A percentile compares a stretch with the other conserved stretches of the same genome.
Conservation (phyloP, 2,329 filamentous ascomycete genomes). For the Fusarium denticulatum region DNA sequence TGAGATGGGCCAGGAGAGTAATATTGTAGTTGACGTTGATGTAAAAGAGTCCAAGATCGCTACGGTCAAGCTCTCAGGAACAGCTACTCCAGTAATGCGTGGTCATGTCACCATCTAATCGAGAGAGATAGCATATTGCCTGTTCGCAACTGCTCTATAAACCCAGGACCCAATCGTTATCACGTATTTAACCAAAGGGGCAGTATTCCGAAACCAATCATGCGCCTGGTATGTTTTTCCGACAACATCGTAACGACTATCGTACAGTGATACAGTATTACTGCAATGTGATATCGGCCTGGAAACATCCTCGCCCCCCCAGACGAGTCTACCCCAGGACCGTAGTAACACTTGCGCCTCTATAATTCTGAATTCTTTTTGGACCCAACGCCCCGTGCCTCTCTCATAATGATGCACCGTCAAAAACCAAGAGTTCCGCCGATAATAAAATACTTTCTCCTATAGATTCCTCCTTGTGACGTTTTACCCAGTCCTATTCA, state of each 20-base stretch:
- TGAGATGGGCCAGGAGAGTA: slow-evolving; percentile 71
- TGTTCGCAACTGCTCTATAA: not conserved
- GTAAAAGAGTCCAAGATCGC: slow-evolving; percentile 46
- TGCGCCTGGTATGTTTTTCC: slow-evolving; percentile 41
- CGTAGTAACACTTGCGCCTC: slow-evolving; percentile 36
- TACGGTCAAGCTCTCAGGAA: slow-evolving; percentile 47
- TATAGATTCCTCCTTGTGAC: slow-evolving; percentile 29
- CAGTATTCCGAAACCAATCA: slow-evolving; percentile 34
- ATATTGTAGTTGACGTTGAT: slow-evolving; percentile 59
- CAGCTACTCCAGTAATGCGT: slow-evolving; percentile 50
- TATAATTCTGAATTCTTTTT: slow-evolving; percentile 44
- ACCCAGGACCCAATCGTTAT: not conserved
- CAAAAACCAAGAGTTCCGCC: slow-evolving; percentile 38
- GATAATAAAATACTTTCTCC: slow-evolving; percentile 25
- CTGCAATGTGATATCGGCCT: slow-evolving; percentile 37
- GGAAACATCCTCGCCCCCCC: slow-evolving; percentile 37
- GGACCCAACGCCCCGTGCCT: slow-evolving; percentile 38
- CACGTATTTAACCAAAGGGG: not conserved
- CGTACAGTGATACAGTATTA: slow-evolving; percentile 53
- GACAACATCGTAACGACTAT: slow-evolving; percentile 47
- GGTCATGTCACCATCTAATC: slow-evolving; percentile 45
- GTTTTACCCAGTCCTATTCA: slow-evolving; percentile 15
- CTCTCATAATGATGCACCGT: slow-evolving; percentile 36
- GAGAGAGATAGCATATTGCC: not conserved
- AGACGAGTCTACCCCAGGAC: slow-evolving; percentile 36